Conservation (phyloP, 805 yeast species). For the Starmerella lactis-condensi region DNA sequence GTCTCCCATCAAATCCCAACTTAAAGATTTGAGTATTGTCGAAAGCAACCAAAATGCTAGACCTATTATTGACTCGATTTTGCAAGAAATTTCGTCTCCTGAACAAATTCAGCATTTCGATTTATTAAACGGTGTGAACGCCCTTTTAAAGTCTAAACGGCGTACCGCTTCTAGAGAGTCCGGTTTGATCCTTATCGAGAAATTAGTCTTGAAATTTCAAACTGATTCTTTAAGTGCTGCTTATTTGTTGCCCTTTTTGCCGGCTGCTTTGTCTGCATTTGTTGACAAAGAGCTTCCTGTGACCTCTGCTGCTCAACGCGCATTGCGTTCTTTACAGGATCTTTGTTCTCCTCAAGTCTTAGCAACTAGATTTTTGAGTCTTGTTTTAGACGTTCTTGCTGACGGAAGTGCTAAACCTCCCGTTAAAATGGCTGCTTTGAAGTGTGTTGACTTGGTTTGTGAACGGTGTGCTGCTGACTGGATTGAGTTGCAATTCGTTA, state of each 20-base stretch:
- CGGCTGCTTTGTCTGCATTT: conserved; percentile 46
- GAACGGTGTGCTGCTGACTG: conserved; percentile 72
- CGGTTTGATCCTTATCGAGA: conserved; percentile 40
- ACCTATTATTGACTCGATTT: conserved; percentile 35
- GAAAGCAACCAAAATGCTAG: conserved; percentile 37
- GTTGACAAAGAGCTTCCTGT: conserved; percentile 81
- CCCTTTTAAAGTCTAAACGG: conserved; percentile 57
- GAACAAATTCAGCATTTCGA: conserved; percentile 44
- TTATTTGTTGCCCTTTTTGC: conserved; percentile 44
- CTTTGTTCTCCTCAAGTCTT: conserved; percentile 61
- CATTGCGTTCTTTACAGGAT: conserved; percentile 51
- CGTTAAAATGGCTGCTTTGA: conserved; percentile 64
- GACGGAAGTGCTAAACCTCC: conserved; percentile 85
- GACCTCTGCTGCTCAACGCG: conserved; percentile 66
- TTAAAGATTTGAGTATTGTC: conserved; percentile 35
- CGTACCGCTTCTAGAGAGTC: conserved; percentile 61
- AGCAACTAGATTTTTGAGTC: conserved; percentile 49
- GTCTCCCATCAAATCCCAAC: conserved; percentile 45
- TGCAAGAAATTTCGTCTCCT: conserved; percentile 33
- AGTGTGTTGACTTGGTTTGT: conserved; percentile 50
- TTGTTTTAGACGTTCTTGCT: conserved; percentile 38
- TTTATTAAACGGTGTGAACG: conserved; percentile 39
- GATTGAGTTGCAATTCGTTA: conserved; percentile 61
- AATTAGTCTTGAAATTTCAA: conserved; percentile 42
- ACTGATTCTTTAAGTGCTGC: conserved; percentile 55